Evolutionary conservation across 1,139 yeast genomes (phyloP).

Genomic region (Nadsonia starkeyi-henricii): DNA sequence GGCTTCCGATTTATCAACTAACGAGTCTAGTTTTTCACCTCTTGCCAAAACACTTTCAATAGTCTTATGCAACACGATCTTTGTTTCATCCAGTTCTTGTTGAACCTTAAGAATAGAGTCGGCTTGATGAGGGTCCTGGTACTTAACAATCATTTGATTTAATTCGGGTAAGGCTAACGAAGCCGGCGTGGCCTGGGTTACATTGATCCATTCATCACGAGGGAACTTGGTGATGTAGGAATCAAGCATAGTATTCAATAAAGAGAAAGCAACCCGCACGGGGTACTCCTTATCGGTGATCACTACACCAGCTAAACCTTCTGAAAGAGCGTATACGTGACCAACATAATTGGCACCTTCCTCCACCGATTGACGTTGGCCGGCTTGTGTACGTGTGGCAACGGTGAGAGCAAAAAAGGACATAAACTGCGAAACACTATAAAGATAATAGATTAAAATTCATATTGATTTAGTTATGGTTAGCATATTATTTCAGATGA

Average conservation of each 20-base stretch:
- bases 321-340: conserved; percentile 80
- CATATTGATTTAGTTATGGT: no score
- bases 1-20: conserved; percentile 92
- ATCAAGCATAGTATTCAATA: conserved; percentile 79
- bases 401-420: conserved; percentile 86
- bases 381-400: conserved; percentile 72
- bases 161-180: conserved; percentile 47
- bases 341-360: conserved; percentile 73
- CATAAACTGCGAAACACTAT: conserved; percentile 60
- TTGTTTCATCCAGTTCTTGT: conserved; percentile 94
- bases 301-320: conserved; percentile 86
- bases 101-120: conserved; percentile 95
- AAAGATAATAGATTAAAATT: conserved; percentile 5
- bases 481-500: no score
- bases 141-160: conserved; percentile 58
- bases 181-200: conserved; percentile 33
- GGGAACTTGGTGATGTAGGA: conserved; percentile 84
- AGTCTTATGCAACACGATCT: conserved; percentile 89
- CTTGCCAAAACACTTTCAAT: conserved; percentile 89
- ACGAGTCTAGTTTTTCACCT: conserved; percentile 87
- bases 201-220: conserved; percentile 48
- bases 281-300: conserved; percentile 95
- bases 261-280: conserved; percentile 90
- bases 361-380: conserved; percentile 89
- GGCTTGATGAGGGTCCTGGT: conserved; percentile 95